Base-by-base conservation (phyloP, 495 filamentous ascomycete genomes). In the Penicillium cataractarum region DNA sequence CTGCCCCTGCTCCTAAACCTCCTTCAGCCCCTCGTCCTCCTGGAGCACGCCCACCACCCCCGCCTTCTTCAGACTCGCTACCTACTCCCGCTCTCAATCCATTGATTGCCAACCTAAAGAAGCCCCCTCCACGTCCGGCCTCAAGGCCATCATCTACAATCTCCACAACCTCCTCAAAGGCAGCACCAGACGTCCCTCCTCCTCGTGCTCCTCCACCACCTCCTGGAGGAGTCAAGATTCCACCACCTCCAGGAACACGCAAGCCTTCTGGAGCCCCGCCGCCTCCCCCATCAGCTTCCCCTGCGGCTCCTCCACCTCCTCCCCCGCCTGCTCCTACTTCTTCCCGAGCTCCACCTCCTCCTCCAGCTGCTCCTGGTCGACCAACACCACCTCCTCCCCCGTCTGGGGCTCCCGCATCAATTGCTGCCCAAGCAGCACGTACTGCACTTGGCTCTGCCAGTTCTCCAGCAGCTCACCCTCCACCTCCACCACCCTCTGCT, bases 151-250 rank as follows among this genome's bases (percentile, higher is more conserved):
- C 78, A 22, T 79, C 80, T 19, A 76, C 77, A 31, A 29, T 63
- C 8, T 60, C 58, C 6, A 26, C 44, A 39, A 40, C 57, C 31
- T 27, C 57, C 10, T 21, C 32, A 3, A 52, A 50, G 57, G 32
- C 32, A 22, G 57, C 49, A 5, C 49, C 58, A 29, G 58, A 60
- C 76, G 81, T 52, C 74, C 86, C 63, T 71, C 88, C 68, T 75
- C 87, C 72, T 71, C 89, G 80, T 74, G 89, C 78, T 66, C 90
- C 91, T 24, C 89, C 89, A 33, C 87, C 88, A 31, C 83, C 86
- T 35, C 89, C 84, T 13, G 81, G 74, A 49, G 65, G 66, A 37
- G 64, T 84, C n/a, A 86, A 85, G 55, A 73, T 80, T 32, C 74
- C 74, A 13, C 76, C 80, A 26, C 81, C 82, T 6, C 80, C 82